Percentiles rank a stretch among this genome's conserved stretches.
phyloP scores from a whole-genome alignment of 495 filamentous ascomycete genomes.

The Neohortaea acidophila region DNA sequence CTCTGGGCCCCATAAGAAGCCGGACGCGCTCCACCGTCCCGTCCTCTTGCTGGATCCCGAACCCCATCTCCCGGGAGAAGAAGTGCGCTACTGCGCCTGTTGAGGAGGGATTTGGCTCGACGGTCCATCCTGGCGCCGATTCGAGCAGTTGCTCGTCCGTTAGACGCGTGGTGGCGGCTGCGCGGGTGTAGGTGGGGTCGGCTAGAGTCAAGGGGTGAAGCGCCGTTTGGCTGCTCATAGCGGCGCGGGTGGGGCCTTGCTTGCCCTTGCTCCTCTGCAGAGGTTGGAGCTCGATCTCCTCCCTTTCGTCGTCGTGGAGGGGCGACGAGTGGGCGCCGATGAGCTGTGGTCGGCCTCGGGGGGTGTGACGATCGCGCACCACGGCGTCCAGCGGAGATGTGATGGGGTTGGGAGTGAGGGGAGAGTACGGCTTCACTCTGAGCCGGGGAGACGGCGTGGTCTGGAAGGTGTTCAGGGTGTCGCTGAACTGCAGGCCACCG shows the following conservation, averaged over 20 bases:
- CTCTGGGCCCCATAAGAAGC: background rate
- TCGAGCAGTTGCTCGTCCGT: conserved; percentile 11
- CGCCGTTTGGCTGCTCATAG: conserved; percentile 6
- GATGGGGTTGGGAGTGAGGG: background rate
- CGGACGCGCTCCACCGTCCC: background rate
- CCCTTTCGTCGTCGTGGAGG: background rate
- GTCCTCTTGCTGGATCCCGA: background rate
- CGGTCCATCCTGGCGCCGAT: conserved; percentile 8
- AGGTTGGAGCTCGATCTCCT: background rate
- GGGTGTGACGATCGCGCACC: background rate
- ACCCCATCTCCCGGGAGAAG: background rate
- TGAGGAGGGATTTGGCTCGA: no score
- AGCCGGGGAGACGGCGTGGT: background rate
- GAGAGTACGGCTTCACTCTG: no score
- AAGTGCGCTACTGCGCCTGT: no score
- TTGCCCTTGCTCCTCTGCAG: background rate
- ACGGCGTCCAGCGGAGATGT: background rate
- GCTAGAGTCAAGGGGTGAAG: background rate
- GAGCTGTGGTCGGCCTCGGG: no score
- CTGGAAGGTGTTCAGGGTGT: conserved; percentile 4
- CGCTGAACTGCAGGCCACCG: background rate
- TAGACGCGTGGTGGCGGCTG: conserved; percentile 1
- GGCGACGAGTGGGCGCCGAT: no score
- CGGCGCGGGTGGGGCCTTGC: background rate
- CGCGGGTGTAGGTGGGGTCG: background rate